Conservation (phyloP, 2,329 filamentous ascomycete species). For the Cryphonectria naterciae region DNA sequence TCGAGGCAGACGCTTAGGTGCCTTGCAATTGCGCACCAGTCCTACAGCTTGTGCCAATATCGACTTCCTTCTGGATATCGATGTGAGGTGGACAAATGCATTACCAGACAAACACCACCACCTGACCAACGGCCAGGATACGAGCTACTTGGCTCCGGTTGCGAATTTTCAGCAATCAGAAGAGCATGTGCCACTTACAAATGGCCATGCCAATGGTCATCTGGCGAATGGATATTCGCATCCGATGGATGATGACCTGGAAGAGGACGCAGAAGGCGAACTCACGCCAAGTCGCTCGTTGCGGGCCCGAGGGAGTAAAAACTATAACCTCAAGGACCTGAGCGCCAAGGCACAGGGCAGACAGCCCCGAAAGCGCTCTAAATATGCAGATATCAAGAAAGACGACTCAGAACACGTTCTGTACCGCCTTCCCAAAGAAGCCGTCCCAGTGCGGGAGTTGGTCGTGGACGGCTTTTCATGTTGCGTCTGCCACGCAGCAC, state of each 20-base stretch:
- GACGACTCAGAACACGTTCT: slow-evolving; percentile 48
- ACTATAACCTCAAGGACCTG: slow-evolving; percentile 64
- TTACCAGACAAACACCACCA: slow-evolving; percentile 39
- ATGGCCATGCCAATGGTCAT: slow-evolving; percentile 36
- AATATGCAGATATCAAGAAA: slow-evolving; percentile 29
- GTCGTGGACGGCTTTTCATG: slow-evolving; percentile 47
- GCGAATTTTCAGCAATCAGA: slow-evolving; percentile 47
- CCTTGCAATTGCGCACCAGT: slow-evolving; percentile 42
- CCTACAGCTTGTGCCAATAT: slow-evolving; percentile 41
- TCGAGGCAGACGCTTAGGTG: slow-evolving; percentile 39
- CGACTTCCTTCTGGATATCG: slow-evolving; percentile 53
- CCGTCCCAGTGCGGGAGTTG: slow-evolving; percentile 47
- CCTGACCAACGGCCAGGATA: slow-evolving; percentile 39
- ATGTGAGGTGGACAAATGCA: slow-evolving; percentile 51
- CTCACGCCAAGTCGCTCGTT: slow-evolving; percentile 57
- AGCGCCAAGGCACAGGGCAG: slow-evolving; percentile 62
- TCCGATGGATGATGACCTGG: slow-evolving; percentile 42
- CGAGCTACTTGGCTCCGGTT: slow-evolving; percentile 50
- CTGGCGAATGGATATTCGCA: slow-evolving; percentile 32
- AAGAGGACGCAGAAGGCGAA: slow-evolving; percentile 51
- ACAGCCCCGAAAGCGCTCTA: slow-evolving; percentile 47
- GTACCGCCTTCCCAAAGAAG: slow-evolving; percentile 50
- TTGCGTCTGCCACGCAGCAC: slow-evolving; percentile 53
- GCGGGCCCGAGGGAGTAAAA: slow-evolving; percentile 51
- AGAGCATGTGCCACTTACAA: slow-evolving; percentile 37